phyloP scores from a whole-genome alignment of 73 alveolate species.

The Tetrahymena borealis region DNA sequence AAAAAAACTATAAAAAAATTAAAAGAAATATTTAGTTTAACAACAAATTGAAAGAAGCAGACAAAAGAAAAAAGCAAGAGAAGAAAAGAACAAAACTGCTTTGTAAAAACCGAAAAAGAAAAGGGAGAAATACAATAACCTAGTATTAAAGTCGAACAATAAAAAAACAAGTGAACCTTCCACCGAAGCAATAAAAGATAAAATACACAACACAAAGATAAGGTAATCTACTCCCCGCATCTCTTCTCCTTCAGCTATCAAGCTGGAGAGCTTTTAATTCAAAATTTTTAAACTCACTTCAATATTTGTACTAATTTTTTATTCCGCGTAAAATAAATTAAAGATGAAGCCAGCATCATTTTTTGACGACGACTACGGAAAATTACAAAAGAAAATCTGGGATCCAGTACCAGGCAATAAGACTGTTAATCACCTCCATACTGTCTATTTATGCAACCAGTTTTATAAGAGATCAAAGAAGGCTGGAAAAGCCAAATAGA shows the following conservation, averaged over 20 bases:
- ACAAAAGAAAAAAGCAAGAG: not conserved
- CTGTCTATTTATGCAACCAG: not conserved
- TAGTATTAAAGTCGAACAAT: not conserved
- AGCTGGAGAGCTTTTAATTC: not conserved
- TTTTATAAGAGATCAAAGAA: not conserved
- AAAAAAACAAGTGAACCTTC: not conserved
- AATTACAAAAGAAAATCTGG: slow-evolving; percentile 1
- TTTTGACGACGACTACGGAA: not conserved
- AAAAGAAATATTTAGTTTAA: not conserved
- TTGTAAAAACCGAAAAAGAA: slow-evolving; percentile 1
- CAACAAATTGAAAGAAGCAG: slow-evolving; percentile 1
- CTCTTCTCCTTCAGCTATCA: no score
- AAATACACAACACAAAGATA: not conserved
- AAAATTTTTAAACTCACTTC: not conserved
- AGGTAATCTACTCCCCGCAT: not conserved
- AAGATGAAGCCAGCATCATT: not conserved
- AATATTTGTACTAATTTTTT: not conserved
- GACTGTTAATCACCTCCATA: not conserved
- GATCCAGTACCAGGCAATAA: not conserved
- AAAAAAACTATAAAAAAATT: not conserved
- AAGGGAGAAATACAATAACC: not conserved
- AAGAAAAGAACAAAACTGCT: not conserved
- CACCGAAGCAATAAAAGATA: not conserved
- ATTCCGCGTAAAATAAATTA: not conserved
- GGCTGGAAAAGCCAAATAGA: not conserved